Conservation (phyloP, 371 early-diverging fungal species). For the Coemansia sp. region DNA sequence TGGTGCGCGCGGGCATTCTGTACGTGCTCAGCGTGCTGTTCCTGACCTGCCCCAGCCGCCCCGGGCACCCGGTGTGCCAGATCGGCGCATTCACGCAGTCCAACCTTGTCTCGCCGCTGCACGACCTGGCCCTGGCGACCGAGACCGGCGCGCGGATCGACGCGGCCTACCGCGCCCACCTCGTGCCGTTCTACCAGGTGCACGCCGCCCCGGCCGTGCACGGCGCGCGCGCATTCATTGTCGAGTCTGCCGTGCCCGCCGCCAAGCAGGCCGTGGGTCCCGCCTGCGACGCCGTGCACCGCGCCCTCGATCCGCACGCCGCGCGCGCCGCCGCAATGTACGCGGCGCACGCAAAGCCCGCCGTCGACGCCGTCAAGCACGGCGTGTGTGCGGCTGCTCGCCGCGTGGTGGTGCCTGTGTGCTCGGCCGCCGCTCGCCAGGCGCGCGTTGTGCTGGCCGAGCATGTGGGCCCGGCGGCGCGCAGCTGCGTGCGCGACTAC, state of each 20-base stretch:
- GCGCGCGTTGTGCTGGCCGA: not conserved
- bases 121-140: conserved; percentile 19
- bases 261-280: conserved; percentile 23
- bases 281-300: conserved; percentile 20
- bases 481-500: conserved; percentile 23
- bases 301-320: conserved; percentile 20
- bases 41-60: conserved; percentile 31
- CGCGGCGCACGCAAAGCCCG: conserved; percentile 18
- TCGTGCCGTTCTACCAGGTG: conserved; percentile 45
- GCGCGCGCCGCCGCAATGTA: conserved; percentile 16
- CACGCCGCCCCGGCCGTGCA: conserved; percentile 31
- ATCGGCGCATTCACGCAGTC: conserved; percentile 12
- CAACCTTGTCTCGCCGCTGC: conserved; percentile 21
- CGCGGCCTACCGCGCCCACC: conserved; percentile 41
- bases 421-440: not conserved
- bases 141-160: conserved; percentile 43
- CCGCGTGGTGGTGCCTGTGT: conserved; percentile 17
- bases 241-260: conserved; percentile 23
- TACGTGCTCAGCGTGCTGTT: conserved; percentile 34
- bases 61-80: conserved; percentile 35
- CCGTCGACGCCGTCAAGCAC: conserved; percentile 15
- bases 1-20: conserved; percentile 18
- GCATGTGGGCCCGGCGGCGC: conserved; percentile 20
- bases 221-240: conserved; percentile 12
- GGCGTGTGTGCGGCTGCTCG: conserved; percentile 2